These are phyloP conservation scores for Albophoma yamanashiensis DNA, from an alignment of 2,329 filamentous ascomycete genomes.

Conservation along the genomic window DNA sequence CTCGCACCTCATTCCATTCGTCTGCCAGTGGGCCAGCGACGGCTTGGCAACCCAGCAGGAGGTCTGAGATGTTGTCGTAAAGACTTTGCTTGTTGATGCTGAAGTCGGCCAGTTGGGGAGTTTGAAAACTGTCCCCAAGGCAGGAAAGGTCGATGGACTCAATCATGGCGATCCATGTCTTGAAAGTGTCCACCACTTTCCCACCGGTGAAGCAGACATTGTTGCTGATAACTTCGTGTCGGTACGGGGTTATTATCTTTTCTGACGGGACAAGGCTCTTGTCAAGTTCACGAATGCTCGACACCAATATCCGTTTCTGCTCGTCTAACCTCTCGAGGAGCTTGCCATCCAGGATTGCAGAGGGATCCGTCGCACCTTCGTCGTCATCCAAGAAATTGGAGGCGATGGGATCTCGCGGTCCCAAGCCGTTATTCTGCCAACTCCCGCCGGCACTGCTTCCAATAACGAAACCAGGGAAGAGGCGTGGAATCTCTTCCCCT, in stretches of 20 bases:
- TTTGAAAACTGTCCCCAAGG: conserved; percentile 68
- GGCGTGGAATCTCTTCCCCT: conserved; percentile 84
- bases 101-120: conserved; percentile 79
- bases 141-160: conserved; percentile 86
- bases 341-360: conserved; percentile 60
- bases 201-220: conserved; percentile 68
- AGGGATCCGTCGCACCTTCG: conserved; percentile 62
- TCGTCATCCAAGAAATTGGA: conserved; percentile 83
- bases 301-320: conserved; percentile 73
- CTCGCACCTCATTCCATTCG: conserved; percentile 90
- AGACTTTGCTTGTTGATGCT: conserved; percentile 83
- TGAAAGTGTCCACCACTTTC: conserved; percentile 78
- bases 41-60: conserved; percentile 78
- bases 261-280: conserved; percentile 69
- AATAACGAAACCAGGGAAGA: conserved; percentile 87
- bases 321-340: conserved; percentile 79
- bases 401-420: conserved; percentile 58
- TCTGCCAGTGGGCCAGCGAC: conserved; percentile 87
- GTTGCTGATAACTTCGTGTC: conserved; percentile 73
- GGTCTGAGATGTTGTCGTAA: conserved; percentile 87
- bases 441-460: conserved; percentile 75
- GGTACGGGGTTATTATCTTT: conserved; percentile 68
- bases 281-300: conserved; percentile 77
- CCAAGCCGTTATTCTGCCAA: conserved; percentile 67
- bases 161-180: conserved; percentile 78